These are phyloP conservation scores for Triglochin maritima DNA, from an alignment of 106 monocot species.

Conservation along the genomic window DNA sequence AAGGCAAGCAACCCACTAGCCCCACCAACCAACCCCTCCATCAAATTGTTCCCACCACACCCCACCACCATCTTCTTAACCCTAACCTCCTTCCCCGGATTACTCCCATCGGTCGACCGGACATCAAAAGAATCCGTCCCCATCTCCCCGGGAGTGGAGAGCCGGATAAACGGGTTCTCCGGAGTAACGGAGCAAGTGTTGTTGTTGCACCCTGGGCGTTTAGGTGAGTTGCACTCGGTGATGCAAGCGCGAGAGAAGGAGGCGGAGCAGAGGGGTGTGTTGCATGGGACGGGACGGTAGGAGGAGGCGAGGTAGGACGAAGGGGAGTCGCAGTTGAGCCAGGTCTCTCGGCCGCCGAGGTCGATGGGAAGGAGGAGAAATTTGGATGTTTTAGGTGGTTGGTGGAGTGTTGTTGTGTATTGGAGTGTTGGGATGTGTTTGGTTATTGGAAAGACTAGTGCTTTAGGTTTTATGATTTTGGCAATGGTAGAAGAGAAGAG, in stretches of 20 bases:
- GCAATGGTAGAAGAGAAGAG: not conserved
- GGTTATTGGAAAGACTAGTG: slow-evolving; percentile 22
- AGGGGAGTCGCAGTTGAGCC: slow-evolving; percentile 28
- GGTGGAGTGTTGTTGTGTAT: slow-evolving; percentile 10
- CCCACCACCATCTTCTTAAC: slow-evolving; percentile 29
- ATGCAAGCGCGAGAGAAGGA: slow-evolving; percentile 1
- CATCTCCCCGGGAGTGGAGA: slow-evolving; percentile 29
- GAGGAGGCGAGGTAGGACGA: slow-evolving; percentile 20
- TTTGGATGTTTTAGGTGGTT: not conserved
- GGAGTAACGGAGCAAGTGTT: slow-evolving; percentile 33
- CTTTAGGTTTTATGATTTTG: not conserved
- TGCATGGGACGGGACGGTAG: slow-evolving; percentile 32
- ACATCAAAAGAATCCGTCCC: slow-evolving; percentile 32
- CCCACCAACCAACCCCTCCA: slow-evolving; percentile 32
- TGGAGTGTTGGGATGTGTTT: slow-evolving; percentile 25
- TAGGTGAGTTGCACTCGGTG: slow-evolving; percentile 8
- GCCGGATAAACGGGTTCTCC: slow-evolving; percentile 32
- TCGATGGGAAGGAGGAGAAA: slow-evolving; percentile 22
- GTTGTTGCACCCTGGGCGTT: slow-evolving; percentile 21
- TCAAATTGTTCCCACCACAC: slow-evolving; percentile 28
- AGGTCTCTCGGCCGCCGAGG: slow-evolving; percentile 32
- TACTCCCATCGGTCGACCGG: slow-evolving; percentile 37
- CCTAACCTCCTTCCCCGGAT: slow-evolving; percentile 14
- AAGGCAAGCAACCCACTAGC: slow-evolving; percentile 34
- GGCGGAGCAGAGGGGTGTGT: slow-evolving; percentile 31